Conservation (phyloP, 1,284 basidiomycete genomes). For the Rhodotorula mucilaginosa region DNA sequence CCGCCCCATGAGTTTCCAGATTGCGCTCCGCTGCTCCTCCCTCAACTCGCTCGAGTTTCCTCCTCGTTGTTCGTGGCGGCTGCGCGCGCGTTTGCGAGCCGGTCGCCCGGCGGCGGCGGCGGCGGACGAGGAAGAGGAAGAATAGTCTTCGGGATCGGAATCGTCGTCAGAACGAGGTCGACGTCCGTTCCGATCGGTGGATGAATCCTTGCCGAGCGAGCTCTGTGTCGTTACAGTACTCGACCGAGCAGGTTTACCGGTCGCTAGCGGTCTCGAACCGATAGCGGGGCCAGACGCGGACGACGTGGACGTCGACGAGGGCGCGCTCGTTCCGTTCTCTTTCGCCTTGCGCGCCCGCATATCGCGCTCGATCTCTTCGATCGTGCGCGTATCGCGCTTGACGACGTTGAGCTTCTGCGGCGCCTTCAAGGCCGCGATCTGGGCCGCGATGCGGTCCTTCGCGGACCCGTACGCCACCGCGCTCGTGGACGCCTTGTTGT, state of each 20-base stretch:
- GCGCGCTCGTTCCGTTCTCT: neutral
- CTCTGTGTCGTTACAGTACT: no score
- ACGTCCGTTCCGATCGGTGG: no score
- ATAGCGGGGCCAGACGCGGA: neutral
- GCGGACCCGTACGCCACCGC: constrained; percentile 15
- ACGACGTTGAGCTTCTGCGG: constrained; percentile 36
- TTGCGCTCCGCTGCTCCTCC: constrained; percentile 19
- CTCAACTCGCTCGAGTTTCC: constrained; percentile 4
- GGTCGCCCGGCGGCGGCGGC: constrained; percentile 3
- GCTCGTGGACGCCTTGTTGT: neutral
- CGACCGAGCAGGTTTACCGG: no score
- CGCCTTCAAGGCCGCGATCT: constrained; percentile 15
- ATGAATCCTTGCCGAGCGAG: no score
- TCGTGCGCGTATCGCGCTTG: constrained; percentile 43
- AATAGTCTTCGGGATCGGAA: neutral
- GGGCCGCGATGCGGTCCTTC: constrained; percentile 19
- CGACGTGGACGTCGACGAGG: neutral
- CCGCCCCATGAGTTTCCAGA: constrained; percentile 33
- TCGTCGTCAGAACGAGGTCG: no score
- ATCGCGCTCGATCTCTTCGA: constrained; percentile 45
- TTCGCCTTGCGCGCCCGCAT: constrained; percentile 27
- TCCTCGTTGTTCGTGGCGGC: neutral
- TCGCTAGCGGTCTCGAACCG: neutral
- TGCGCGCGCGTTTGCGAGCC: neutral
- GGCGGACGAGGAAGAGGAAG: neutral